These are phyloP conservation scores for Colletotrichum sp. DNA, from an alignment of 2,329 filamentous ascomycete genomes.

Conservation along the genomic window DNA sequence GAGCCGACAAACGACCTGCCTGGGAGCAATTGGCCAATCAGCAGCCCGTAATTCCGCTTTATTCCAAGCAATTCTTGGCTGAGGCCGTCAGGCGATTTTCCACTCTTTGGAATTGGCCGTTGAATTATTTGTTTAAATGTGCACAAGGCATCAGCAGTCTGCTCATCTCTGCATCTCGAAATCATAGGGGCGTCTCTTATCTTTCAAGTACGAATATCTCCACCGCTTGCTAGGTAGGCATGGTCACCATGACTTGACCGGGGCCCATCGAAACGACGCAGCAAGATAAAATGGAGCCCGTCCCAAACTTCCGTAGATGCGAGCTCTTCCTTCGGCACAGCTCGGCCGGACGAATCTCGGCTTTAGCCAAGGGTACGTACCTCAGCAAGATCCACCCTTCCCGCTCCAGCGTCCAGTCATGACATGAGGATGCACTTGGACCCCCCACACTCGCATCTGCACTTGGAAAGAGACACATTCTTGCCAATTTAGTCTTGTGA, in stretches of 20 bases:
- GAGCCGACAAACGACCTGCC: background rate
- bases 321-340: conserved; percentile 15
- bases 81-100: conserved; percentile 3
- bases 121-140: background rate
- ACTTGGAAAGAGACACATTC: background rate
- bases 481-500: background rate
- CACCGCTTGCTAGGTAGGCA: background rate
- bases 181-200: background rate
- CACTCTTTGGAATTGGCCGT: background rate
- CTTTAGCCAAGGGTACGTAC: background rate
- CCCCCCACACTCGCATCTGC: accelerated
- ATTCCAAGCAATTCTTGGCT: background rate
- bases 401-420: background rate
- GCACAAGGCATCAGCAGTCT: background rate
- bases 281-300: background rate
- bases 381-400: background rate
- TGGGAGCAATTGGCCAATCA: conserved; percentile 3
- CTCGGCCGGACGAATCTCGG: conserved; percentile 21
- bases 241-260: background rate
- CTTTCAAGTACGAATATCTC: background rate
- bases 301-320: conserved; percentile 19
- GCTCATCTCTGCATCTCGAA: background rate
- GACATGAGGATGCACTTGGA: accelerated
- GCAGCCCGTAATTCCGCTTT: background rate
- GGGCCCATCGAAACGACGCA: background rate